A percentile compares a stretch with the other conserved stretches of the same genome.
Conservation (phyloP, 176 grass and related monocot genomes). For the Bothriochloa decipiens region DNA sequence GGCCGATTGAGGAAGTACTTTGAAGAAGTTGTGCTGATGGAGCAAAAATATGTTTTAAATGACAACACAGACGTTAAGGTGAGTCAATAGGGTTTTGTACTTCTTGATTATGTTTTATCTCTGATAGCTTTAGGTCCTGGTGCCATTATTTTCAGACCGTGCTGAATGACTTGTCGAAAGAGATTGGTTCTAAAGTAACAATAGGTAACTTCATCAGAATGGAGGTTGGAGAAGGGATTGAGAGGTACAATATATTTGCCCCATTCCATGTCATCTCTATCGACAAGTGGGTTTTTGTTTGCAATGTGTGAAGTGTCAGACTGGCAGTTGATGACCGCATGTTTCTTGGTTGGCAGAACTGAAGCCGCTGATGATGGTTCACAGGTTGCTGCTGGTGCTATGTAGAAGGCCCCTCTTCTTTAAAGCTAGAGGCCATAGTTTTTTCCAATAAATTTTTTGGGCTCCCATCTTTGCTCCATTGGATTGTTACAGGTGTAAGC, state of each 20-base stretch:
- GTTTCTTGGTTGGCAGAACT: conserved; percentile 5
- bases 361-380: neutral
- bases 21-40: conserved; percentile 91
- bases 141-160: conserved; percentile 53
- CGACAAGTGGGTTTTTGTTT: neutral
- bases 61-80: conserved; percentile 80
- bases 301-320: neutral
- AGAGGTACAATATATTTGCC: conserved; percentile 48
- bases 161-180: conserved; percentile 86
- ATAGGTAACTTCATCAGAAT: conserved; percentile 80
- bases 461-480: neutral
- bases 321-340: neutral
- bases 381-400: neutral
- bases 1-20: conserved; percentile 86
- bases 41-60: conserved; percentile 81
- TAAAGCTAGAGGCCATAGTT: neutral
- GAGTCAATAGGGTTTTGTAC: neutral
- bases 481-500: too few relatives aligned
- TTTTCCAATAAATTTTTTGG: neutral
- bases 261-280: neutral
- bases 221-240: conserved; percentile 89
- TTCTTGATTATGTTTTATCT: conserved; percentile 31
- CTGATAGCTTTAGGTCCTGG: conserved; percentile 25
- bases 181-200: conserved; percentile 78
- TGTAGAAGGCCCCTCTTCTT: conserved; percentile 18